Conservation (phyloP, 2,329 filamentous ascomycete genomes). For the Curvularia sp. region DNA sequence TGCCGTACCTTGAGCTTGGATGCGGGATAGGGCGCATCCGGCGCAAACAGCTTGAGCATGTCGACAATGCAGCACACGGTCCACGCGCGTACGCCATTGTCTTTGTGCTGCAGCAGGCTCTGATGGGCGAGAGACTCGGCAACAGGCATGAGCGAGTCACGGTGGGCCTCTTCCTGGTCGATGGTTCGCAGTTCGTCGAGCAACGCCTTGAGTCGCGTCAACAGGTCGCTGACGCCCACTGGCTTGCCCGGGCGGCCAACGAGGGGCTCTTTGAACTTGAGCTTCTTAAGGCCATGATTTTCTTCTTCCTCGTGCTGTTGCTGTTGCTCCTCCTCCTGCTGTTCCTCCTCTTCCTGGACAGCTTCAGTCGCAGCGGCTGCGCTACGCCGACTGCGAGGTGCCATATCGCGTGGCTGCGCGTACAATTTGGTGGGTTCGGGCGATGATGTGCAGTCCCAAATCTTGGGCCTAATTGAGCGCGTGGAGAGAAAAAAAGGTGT, state of each 20-base stretch:
- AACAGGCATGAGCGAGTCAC: constrained; percentile 81
- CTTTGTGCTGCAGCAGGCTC: constrained; percentile 87
- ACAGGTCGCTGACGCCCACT: constrained; percentile 81
- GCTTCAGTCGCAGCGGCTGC: constrained; percentile 43
- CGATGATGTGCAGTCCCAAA: not conserved
- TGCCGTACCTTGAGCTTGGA: constrained; percentile 83
- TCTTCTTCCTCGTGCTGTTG: constrained; percentile 54
- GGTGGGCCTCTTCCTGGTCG: constrained; percentile 85
- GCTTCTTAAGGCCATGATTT: constrained; percentile 52
- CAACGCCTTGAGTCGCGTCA: constrained; percentile 80
- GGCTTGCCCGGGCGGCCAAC: constrained; percentile 92
- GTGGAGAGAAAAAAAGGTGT: not conserved
- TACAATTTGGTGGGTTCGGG: constrained; percentile 11
- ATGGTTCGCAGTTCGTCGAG: constrained; percentile 83
- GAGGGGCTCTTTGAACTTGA: constrained; percentile 84
- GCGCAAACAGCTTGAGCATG: constrained; percentile 89
- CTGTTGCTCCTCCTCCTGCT: constrained; percentile 32
- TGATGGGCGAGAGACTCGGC: constrained; percentile 84
- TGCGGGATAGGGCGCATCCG: constrained; percentile 90
- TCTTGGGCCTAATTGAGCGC: constrained; percentile 10
- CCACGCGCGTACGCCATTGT: constrained; percentile 90
- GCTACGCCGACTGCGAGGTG: constrained; percentile 51
- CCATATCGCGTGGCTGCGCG: constrained; percentile 49
- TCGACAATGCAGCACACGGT: constrained; percentile 90
- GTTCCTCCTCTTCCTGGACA: constrained; percentile 36